Conservation (phyloP, 495 filamentous ascomycete species). For the Podospora tetraspora region DNA sequence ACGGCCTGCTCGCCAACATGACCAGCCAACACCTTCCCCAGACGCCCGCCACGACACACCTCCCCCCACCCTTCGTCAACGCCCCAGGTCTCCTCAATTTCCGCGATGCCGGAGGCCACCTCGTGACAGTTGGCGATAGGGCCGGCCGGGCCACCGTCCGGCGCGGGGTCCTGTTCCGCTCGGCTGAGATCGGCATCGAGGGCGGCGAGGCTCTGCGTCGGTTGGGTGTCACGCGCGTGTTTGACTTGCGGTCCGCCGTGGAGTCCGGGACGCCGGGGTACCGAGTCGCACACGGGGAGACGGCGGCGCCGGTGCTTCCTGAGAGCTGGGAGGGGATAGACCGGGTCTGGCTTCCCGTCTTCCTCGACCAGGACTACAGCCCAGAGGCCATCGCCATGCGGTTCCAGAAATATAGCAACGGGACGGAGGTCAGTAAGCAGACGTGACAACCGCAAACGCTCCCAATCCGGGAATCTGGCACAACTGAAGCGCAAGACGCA, state of each 20-base stretch:
- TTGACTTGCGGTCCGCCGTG: conserved; percentile 56
- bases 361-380: conserved; percentile 51
- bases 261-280: conserved; percentile 32
- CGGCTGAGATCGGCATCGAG: conserved; percentile 50
- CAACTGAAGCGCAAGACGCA: neutral
- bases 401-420: conserved; percentile 43
- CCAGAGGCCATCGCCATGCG: conserved; percentile 48
- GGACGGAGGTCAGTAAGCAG: conserved; percentile 38
- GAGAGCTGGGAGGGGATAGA: conserved; percentile 42
- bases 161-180: conserved; percentile 50
- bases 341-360: conserved; percentile 54
- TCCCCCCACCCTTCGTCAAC: conserved; percentile 48
- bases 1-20: neutral
- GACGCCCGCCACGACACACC: conserved; percentile 13
- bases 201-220: conserved; percentile 48
- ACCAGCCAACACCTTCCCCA: neutral
- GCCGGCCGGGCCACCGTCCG: conserved; percentile 34
- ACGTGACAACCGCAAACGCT: neutral
- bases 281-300: conserved; percentile 9
- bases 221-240: conserved; percentile 56
- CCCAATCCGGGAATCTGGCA: neutral
- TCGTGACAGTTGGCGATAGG: conserved; percentile 26
- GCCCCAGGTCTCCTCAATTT: conserved; percentile 54
- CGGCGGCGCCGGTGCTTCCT: conserved; percentile 28
- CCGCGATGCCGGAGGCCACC: conserved; percentile 54